Evolutionary conservation across 768 basidiomycete genomes (phyloP), one percentile per base, ranked within the genome.

Genomic region (Lactarius tabidus): DNA sequence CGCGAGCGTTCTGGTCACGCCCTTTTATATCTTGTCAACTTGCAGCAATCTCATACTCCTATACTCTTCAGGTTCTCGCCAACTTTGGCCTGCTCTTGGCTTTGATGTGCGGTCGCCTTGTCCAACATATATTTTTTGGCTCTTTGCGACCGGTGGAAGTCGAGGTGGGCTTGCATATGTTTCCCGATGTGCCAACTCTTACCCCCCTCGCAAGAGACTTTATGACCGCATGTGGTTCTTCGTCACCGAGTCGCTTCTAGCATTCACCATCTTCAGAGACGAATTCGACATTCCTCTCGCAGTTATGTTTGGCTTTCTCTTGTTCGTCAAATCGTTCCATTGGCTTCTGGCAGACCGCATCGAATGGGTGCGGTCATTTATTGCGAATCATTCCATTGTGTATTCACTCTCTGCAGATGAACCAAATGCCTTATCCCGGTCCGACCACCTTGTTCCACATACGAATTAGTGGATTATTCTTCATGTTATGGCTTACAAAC

Each of bases 181-280:
- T 38, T 59, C 51, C 8, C 52, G 28, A 8, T 31, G 3, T 28
- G 54, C 35, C 33, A 55, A n/a, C 14, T 35, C 17, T 60, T 29
- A 53, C 65, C 60, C 6, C n/a, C 59, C n/a, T n/a, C 18, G n/a
- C 20, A 72, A 99, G 96, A 89, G 95, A 33, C 81, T 99, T 1
- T 97, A 98, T 75, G 96, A 98, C 74, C 84, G 93, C 68, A 84
- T 93, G 35, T 98, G 97, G 96, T 95, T 95, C 79, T 97, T 97
- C 77, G 84, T 98, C 57, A 98, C 97, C 1, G 97, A 99, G 75
- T 95, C 93, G 8, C 80, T 99, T 39, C 80, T 99, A 58, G 96
- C 97, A 0, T 90, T 98, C 74, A 97, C 97, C 39, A 98, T 98
- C 70, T 99, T 99, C 78, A 84, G 95, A 65, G 93, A 95, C 75